phyloP scores from a whole-genome alignment of 257 asterid species.

The Solanum etuberosum region DNA sequence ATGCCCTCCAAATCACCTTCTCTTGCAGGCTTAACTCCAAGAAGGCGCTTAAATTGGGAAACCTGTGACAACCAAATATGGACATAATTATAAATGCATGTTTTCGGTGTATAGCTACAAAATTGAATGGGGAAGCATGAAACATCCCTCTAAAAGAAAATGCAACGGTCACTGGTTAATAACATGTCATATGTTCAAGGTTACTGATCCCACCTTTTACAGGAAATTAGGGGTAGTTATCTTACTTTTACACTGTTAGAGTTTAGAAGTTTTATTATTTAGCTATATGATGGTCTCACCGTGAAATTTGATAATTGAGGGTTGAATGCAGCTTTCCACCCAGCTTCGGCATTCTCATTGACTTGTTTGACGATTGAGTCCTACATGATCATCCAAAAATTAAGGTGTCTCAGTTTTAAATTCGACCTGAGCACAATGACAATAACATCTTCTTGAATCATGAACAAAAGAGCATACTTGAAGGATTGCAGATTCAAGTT shows the following conservation, averaged over 20 bases:
- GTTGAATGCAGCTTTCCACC: conserved; percentile 89
- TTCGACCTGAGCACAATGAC: background rate
- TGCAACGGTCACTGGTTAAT: background rate
- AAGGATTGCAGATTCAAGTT: conserved; percentile 18
- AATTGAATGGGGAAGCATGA: background rate
- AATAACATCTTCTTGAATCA: background rate
- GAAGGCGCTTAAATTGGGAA: conserved; percentile 71
- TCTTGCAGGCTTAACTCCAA: conserved; percentile 61
- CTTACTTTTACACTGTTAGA: background rate
- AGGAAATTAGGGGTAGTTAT: background rate
- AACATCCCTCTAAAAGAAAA: background rate
- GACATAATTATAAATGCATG: background rate
- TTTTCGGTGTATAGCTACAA: background rate
- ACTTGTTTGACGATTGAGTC: conserved; percentile 48
- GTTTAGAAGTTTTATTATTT: background rate
- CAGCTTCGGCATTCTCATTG: conserved; percentile 64
- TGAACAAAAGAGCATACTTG: background rate
- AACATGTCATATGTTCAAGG: background rate
- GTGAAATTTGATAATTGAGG: conserved; percentile 70
- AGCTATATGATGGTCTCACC: conserved; percentile 26
- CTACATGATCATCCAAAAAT: conserved; percentile 22
- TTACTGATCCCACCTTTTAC: background rate
- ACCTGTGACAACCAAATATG: conserved; percentile 29
- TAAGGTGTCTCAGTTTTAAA: background rate
- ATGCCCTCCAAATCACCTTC: conserved; percentile 36